Conservation (phyloP, 1,284 basidiomycete species). For the Omphalotus olearius region DNA sequence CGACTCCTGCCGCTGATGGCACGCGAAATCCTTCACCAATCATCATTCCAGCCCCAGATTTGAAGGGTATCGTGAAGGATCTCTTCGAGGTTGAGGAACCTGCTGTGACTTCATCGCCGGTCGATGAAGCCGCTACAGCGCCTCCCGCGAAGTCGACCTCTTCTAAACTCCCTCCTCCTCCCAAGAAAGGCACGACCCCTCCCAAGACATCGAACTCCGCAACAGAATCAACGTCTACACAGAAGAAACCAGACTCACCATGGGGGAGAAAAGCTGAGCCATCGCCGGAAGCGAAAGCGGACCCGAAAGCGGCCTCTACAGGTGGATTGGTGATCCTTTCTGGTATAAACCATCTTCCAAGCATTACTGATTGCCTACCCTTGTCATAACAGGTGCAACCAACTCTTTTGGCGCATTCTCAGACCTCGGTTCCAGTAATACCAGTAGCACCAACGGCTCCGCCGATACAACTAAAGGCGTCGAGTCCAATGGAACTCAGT, state of each 20-base stretch:
- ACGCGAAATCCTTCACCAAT: constrained; percentile 36
- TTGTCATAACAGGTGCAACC: neutral
- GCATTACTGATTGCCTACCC: neutral
- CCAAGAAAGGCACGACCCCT: neutral
- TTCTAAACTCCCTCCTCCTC: neutral
- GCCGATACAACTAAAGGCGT: too few species aligned
- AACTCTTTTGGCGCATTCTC: too few species aligned
- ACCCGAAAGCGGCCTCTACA: constrained; percentile 18
- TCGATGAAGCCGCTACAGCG: constrained; percentile 14
- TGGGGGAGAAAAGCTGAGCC: neutral
- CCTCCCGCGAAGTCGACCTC: constrained; percentile 1
- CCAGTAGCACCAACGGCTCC: too few species aligned
- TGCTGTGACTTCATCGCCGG: constrained; percentile 13
- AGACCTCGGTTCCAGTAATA: too few species aligned
- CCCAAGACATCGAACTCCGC: neutral
- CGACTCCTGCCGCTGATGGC: constrained; percentile 32
- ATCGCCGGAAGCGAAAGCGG: neutral
- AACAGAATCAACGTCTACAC: constrained; percentile 6
- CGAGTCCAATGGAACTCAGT: too few species aligned
- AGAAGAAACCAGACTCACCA: neutral
- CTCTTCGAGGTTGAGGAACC: constrained; percentile 31
- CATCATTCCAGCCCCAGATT: constrained; percentile 29
- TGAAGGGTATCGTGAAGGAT: constrained; percentile 32
- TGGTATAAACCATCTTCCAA: neutral
- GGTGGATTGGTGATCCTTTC: constrained; percentile 29